A percentile compares a stretch with the other conserved stretches of the same genome.
phyloP scores from a whole-genome alignment of 495 filamentous ascomycete species.

The Cudoniella acicularis region DNA sequence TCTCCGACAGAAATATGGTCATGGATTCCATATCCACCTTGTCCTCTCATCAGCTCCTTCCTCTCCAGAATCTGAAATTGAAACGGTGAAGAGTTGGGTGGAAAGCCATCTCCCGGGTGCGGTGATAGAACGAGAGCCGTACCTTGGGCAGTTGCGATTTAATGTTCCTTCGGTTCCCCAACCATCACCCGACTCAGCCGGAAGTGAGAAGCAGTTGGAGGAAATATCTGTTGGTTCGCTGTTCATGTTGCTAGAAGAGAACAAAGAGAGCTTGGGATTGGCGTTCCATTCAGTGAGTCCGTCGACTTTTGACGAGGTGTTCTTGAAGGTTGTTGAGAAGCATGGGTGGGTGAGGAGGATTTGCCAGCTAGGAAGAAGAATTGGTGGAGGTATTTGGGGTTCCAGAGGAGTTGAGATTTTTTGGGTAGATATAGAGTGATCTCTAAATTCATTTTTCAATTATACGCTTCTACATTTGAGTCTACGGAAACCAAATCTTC shows the following conservation, averaged over 20 bases:
- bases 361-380: background rate
- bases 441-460: too few species aligned
- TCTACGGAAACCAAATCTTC: too few species aligned
- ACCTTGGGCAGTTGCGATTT: constrained; percentile 77
- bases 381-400: background rate
- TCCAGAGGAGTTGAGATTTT: background rate
- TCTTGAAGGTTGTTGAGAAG: constrained; percentile 70
- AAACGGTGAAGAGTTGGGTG: constrained; percentile 58
- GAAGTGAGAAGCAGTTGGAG: background rate
- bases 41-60: constrained; percentile 66
- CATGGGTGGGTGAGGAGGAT: constrained; percentile 76
- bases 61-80: constrained; percentile 58
- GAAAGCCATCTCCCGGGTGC: constrained; percentile 49
- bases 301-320: constrained; percentile 81
- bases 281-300: constrained; percentile 74
- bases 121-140: constrained; percentile 62
- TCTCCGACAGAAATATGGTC: constrained; percentile 55
- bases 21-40: constrained; percentile 61
- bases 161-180: constrained; percentile 49
- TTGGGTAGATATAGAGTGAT: too few species aligned
- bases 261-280: constrained; percentile 60
- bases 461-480: too few species aligned
- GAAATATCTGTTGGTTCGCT: constrained; percentile 47
- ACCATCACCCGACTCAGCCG: constrained; percentile 49
- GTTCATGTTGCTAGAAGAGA: constrained; percentile 64